Percentiles rank a stretch among this genome's conserved stretches.
phyloP scores from a whole-genome alignment of 441 rosid genomes.

The Gossypium aridum region DNA sequence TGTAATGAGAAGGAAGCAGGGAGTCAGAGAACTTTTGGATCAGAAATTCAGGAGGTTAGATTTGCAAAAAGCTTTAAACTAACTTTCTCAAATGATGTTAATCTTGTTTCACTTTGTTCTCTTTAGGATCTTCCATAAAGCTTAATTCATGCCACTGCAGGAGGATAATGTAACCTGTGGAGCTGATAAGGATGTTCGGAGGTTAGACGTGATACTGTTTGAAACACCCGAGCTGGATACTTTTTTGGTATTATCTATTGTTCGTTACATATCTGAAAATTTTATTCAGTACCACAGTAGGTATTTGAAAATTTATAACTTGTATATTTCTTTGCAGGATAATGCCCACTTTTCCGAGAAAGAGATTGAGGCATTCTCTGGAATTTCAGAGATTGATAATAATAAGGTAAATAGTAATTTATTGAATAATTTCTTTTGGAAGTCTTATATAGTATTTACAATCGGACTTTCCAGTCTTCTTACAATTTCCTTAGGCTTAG shows the following conservation, averaged over 20 bases:
- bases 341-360: slow-evolving; percentile 22
- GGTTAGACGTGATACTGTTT: slow-evolving; percentile 32
- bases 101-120: slow-evolving; percentile 7
- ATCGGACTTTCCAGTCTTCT: slow-evolving; percentile 6
- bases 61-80: slow-evolving; percentile 11
- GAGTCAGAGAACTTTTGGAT: slow-evolving; percentile 8
- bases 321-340: slow-evolving; percentile 37
- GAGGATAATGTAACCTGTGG: slow-evolving; percentile 21
- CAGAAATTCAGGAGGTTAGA: slow-evolving; percentile 24
- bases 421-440: neutral
- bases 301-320: slow-evolving; percentile 4
- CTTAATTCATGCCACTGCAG: slow-evolving; percentile 33
- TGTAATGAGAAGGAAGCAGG: slow-evolving; percentile 18
- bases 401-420: slow-evolving; percentile 32
- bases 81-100: neutral
- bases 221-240: slow-evolving; percentile 60
- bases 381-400: slow-evolving; percentile 35
- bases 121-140: neutral
- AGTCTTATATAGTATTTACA: neutral
- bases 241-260: slow-evolving; percentile 39
- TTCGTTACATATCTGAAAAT: neutral
- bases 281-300: neutral
- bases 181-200: slow-evolving; percentile 24
- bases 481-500: neutral
- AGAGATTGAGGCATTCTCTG: slow-evolving; percentile 32